A percentile compares a stretch with the other conserved stretches of the same genome.
phyloP scores from a whole-genome alignment of 129 eudicot genomes.

The Tagetes patula region DNA sequence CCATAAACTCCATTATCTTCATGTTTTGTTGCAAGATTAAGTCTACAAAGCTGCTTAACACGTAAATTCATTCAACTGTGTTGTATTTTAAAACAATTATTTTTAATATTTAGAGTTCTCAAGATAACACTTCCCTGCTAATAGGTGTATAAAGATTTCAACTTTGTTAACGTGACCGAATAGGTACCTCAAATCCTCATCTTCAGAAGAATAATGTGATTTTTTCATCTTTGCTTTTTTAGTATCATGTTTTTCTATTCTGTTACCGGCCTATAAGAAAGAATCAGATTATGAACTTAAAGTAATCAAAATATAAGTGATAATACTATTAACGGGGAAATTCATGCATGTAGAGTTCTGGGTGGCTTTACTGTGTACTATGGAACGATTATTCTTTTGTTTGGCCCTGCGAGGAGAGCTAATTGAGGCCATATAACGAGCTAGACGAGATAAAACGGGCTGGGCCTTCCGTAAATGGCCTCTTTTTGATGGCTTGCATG shows the following conservation, averaged over 20 bases:
- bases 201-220: slow-evolving; percentile 26
- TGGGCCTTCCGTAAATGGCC: slow-evolving; percentile 30
- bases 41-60: slow-evolving; percentile 67
- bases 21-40: slow-evolving; percentile 47
- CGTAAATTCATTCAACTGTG: no score
- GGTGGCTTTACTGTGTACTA: slow-evolving; percentile 14
- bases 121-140: no score
- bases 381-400: slow-evolving; percentile 17
- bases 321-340: not conserved
- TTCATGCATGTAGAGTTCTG: slow-evolving; percentile 39
- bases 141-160: not conserved
- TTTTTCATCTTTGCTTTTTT: slow-evolving; percentile 20
- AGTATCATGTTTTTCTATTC: slow-evolving; percentile 18
- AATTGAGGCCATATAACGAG: slow-evolving; percentile 49
- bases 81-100: no score
- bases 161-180: not conserved
- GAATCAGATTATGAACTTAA: not conserved
- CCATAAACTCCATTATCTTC: slow-evolving; percentile 61
- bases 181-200: slow-evolving; percentile 52
- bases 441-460: slow-evolving; percentile 61
- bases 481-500: slow-evolving; percentile 52
- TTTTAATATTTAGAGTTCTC: no score
- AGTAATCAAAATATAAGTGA: slow-evolving; percentile 26
- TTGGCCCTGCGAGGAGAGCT: slow-evolving; percentile 38
- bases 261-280: slow-evolving; percentile 33